These are phyloP conservation scores for Hordeum vulgare DNA, from an alignment of 176 grass and related monocot genomes.

Conservation along the genomic window MorexV3_pseudomolecules_assembly NC_058518.1:296605685-296606184, in stretches of 20 bases:
- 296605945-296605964: background rate
- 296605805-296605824: too few species aligned
- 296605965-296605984: background rate
- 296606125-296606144: background rate
- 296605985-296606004: constrained; percentile 8
- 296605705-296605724: too few species aligned
- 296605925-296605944: too few species aligned
- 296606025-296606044: background rate
- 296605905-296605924: background rate
- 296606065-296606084: background rate
- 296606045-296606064: background rate
- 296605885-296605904: background rate
- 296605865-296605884: background rate
- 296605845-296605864: background rate
- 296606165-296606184: background rate
- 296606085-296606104: background rate
- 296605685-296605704: too few species aligned
- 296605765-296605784: too few species aligned
- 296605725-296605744: too few species aligned
- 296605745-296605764: too few species aligned
- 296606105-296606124: background rate
- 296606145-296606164: background rate
- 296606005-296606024: constrained; percentile 44
- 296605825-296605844: too few species aligned
- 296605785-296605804: too few species aligned